These are phyloP conservation scores for Coccomyxa subellipsoidea DNA, from an alignment of 163 green algal species.

Conservation along the genomic window DNA sequence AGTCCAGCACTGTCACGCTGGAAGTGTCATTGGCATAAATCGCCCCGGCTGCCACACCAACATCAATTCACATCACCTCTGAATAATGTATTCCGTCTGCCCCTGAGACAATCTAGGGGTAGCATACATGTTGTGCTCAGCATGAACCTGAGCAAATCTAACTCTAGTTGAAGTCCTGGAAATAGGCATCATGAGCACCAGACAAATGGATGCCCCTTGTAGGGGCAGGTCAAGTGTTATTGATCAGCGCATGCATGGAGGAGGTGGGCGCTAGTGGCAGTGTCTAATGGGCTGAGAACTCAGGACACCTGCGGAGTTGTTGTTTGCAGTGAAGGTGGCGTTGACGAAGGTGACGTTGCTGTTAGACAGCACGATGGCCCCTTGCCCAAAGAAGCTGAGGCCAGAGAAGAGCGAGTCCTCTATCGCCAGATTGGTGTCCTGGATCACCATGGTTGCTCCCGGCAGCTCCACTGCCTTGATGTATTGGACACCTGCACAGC, in stretches of 20 bases:
- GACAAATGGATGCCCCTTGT: no score
- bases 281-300: background rate
- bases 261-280: conserved; percentile 15
- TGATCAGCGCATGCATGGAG: background rate
- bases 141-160: no score
- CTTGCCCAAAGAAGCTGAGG: conserved; percentile 13
- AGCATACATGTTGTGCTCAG: no score
- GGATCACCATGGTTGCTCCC: conserved; percentile 13
- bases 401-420: conserved; percentile 14
- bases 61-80: background rate
- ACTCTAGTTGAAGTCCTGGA: no score
- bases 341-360: conserved; percentile 19
- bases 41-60: background rate
- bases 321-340: conserved; percentile 23
- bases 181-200: no score
- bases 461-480: conserved; percentile 21
- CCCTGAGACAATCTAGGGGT: no score
- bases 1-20: conserved; percentile 19
- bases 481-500: conserved; percentile 13
- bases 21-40: conserved; percentile 20
- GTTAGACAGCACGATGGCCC: conserved; percentile 12
- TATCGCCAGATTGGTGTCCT: background rate
- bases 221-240: no score
- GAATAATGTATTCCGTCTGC: no score
- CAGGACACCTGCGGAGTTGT: conserved; percentile 49